Percentiles rank a stretch among this genome's conserved stretches.
These are phyloP conservation scores for Ophiocordyceps unilateralis DNA, from an alignment of 2,329 filamentous ascomycete species.

Conservation along the genomic window DNA sequence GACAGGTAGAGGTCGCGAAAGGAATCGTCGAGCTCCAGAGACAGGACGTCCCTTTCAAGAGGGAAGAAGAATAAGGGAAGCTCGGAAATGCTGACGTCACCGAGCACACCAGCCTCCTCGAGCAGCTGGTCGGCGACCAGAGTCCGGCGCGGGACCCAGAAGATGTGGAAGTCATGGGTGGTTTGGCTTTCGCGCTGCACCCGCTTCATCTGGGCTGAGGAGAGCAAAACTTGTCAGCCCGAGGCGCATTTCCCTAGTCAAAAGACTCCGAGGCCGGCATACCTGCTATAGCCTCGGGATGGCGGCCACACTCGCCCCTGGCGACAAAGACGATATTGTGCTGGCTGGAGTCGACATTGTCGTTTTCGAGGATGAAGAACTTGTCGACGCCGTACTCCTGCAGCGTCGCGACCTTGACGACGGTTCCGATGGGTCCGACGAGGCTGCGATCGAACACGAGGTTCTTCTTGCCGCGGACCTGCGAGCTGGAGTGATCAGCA, in stretches of 20 bases:
- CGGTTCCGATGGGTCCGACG: conserved; percentile 73
- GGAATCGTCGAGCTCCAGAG: conserved; percentile 73
- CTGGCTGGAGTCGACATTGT: conserved; percentile 86
- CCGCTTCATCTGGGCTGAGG: conserved; percentile 71
- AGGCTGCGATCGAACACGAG: conserved; percentile 82
- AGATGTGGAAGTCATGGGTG: conserved; percentile 90
- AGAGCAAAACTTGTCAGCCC: conserved; percentile 7
- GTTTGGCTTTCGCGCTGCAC: conserved; percentile 75
- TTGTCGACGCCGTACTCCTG: conserved; percentile 98
- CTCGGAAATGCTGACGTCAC: conserved; percentile 78
- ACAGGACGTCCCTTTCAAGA: conserved; percentile 78
- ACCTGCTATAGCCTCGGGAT: conserved; percentile 81
- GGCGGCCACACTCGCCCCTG: conserved; percentile 71
- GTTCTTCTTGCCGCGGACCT: conserved; percentile 99
- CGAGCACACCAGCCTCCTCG: conserved; percentile 82
- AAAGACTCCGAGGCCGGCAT: conserved; percentile 18
- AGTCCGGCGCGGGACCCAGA: conserved; percentile 88
- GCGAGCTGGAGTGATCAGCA: conserved; percentile 7
- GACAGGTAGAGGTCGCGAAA: conserved; percentile 77
- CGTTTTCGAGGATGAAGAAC: conserved; percentile 91
- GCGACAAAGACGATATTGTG: conserved; percentile 90
- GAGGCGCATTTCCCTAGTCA: not conserved
- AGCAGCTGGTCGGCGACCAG: conserved; percentile 80
- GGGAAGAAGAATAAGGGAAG: conserved; percentile 82
- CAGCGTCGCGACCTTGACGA: conserved; percentile 88